Evolutionary conservation across 495 filamentous ascomycete species (phyloP), one percentile per base, ranked within the genome.

Genomic region (Darksidea phi): DNA sequence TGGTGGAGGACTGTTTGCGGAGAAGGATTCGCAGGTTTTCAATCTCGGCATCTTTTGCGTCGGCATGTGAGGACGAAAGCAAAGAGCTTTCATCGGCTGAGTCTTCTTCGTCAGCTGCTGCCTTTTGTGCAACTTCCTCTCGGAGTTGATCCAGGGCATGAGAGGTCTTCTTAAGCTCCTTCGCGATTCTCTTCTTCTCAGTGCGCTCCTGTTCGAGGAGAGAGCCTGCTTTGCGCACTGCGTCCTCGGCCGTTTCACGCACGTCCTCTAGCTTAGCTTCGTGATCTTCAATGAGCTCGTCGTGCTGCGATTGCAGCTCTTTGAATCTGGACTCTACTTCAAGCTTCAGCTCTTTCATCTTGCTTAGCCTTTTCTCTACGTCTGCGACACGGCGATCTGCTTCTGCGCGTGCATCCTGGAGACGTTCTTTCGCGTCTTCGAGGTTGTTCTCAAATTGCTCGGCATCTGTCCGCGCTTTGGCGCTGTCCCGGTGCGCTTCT

Each of bases 361-460:
- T 67, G 41, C 53, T 45, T 11, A 67, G 48, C 45, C 51, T 59
- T 25, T 48, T 57, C 23, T 67, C 59, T 2, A 63, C 13, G 21
- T 63, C 64, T 10, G 48, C 47, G 15, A 56, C 48, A 6, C 45
- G n/a, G 1, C 38, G 28, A 20, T 67, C 64, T 43, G 64, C 48
- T 42, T 67, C 64, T 6, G 41, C 38, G 13, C 55, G 59, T 6
- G 49, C 54, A 20, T 63, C 59, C 23, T 58, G 26, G 3, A 67
- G 50, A 10, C 54, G 48, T 1, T 63, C 64, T 6, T 12, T 59
- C 0, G 47, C 45, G n/a, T 37, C 48, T 48, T 62, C 53, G 10
- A 58, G 32, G n/a, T 62, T 59, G 5, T 50, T 32, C 23, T 67
- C 54, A 8, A 57, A 38, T 8, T 50, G 47, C 41, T 67, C 49